phyloP scores from a whole-genome alignment of 148 eudicot genomes.

The Rhododendron vialii region DNA sequence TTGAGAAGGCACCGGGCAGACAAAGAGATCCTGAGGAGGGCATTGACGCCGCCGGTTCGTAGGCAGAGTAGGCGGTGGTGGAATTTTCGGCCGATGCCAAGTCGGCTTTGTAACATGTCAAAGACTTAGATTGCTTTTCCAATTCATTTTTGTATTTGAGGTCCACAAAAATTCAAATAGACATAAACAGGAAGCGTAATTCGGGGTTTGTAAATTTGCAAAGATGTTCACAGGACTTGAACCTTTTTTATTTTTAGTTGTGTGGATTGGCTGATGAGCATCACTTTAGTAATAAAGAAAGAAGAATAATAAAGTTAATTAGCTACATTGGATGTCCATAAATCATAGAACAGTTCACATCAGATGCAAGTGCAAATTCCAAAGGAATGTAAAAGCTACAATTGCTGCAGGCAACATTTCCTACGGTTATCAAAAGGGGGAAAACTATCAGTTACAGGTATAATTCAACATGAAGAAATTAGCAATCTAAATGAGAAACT shows the following conservation, averaged over 20 bases:
- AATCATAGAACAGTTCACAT: too few relatives aligned
- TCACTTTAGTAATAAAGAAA: not conserved
- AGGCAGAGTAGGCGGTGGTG: slow-evolving; percentile 52
- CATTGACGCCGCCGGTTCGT: slow-evolving; percentile 44
- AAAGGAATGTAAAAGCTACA: not conserved
- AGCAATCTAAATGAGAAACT: not conserved
- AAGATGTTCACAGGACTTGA: too few relatives aligned
- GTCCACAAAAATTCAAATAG: not conserved
- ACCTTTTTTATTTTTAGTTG: too few relatives aligned
- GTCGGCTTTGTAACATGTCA: slow-evolving; percentile 49
- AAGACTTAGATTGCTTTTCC: slow-evolving; percentile 19
- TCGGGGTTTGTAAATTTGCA: not conserved
- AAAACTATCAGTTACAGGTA: not conserved
- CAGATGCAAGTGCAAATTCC: not conserved
- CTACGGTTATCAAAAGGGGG: not conserved
- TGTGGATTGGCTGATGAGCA: not conserved
- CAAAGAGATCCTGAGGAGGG: slow-evolving; percentile 54
- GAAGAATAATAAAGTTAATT: not conserved
- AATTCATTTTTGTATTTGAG: not conserved
- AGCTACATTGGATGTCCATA: too few relatives aligned
- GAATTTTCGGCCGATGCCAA: slow-evolving; percentile 62
- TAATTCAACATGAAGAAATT: not conserved
- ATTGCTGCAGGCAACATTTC: not conserved
- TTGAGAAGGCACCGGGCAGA: slow-evolving; percentile 35
- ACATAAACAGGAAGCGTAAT: not conserved